phyloP scores from a whole-genome alignment of 2,329 filamentous ascomycete species.

The Hypoxylon sp. region DNA sequence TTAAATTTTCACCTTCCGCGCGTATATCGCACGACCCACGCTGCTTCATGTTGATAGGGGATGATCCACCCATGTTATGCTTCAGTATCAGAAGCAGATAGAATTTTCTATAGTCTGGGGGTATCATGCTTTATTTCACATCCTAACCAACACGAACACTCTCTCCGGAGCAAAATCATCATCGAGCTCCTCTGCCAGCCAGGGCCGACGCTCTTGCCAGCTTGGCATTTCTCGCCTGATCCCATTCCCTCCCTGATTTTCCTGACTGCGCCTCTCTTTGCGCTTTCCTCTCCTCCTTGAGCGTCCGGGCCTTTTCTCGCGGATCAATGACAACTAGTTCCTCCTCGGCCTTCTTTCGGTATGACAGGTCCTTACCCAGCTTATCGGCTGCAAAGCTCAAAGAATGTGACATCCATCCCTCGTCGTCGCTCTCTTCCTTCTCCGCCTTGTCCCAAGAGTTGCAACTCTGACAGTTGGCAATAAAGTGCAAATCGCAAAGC shows the following conservation, averaged over 20 bases:
- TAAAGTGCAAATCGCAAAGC: slow-evolving; percentile 94
- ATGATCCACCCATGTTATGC: slow-evolving; percentile 12
- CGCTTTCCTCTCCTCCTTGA: slow-evolving; percentile 74
- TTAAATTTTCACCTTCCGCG: slow-evolving; percentile 20
- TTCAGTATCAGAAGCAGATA: slow-evolving; percentile 27
- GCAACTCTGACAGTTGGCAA: slow-evolving; percentile 94
- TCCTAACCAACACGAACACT: slow-evolving; percentile 11
- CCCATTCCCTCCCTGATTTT: slow-evolving; percentile 68
- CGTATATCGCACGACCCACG: slow-evolving; percentile 18
- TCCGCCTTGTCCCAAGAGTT: slow-evolving; percentile 80
- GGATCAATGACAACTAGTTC: slow-evolving; percentile 95
- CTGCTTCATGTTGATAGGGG: slow-evolving; percentile 7
- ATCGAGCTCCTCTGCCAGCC: slow-evolving; percentile 69
- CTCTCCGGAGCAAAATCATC: slow-evolving; percentile 36
- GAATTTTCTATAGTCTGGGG: slow-evolving; percentile 17
- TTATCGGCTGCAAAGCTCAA: slow-evolving; percentile 90
- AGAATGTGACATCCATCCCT: slow-evolving; percentile 87
- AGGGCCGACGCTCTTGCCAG: slow-evolving; percentile 66
- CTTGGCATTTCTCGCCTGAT: slow-evolving; percentile 69
- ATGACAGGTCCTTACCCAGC: slow-evolving; percentile 90
- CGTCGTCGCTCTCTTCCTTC: slow-evolving; percentile 67
- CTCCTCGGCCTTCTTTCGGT: slow-evolving; percentile 91
- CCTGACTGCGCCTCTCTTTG: slow-evolving; percentile 67
- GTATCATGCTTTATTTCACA: slow-evolving; percentile 33
- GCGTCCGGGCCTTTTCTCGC: slow-evolving; percentile 80